These are phyloP conservation scores for Fusarium sp. DNA, from an alignment of 2,329 filamentous ascomycete genomes.

Conservation along the genomic window DNA sequence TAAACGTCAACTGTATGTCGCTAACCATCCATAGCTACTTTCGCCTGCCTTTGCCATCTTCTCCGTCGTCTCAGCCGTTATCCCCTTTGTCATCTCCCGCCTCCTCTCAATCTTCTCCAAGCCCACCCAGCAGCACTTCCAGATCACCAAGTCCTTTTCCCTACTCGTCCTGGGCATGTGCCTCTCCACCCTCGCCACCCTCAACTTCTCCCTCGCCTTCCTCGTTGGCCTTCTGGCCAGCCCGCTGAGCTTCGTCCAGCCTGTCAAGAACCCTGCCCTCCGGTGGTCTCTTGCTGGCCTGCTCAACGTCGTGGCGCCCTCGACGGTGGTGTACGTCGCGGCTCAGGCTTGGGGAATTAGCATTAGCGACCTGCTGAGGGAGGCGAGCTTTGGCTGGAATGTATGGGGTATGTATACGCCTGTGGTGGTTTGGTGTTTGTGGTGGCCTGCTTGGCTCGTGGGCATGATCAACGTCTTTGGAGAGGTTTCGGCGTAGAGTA, in stretches of 20 bases:
- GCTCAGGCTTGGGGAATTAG: slow-evolving; percentile 52
- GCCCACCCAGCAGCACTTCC: slow-evolving; percentile 72
- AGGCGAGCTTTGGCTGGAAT: slow-evolving; percentile 86
- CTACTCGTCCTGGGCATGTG: slow-evolving; percentile 92
- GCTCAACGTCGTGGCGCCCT: slow-evolving; percentile 68
- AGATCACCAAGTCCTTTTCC: slow-evolving; percentile 87
- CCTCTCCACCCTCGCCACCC: slow-evolving; percentile 87
- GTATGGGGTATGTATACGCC: slow-evolving; percentile 90
- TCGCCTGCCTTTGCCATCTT: slow-evolving; percentile 66
- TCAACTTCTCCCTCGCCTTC: slow-evolving; percentile 93
- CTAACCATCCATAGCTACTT: slow-evolving; percentile 58
- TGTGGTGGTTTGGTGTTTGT: slow-evolving; percentile 90
- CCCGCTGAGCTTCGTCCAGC: slow-evolving; percentile 77
- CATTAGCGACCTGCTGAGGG: slow-evolving; percentile 67
- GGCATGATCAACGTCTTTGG: slow-evolving; percentile 65
- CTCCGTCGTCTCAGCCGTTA: slow-evolving; percentile 59
- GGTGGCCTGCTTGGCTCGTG: slow-evolving; percentile 91
- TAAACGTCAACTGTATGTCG: no score
- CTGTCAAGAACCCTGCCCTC: slow-evolving; percentile 52
- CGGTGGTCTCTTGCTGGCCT: slow-evolving; percentile 57
- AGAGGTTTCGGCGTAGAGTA: slow-evolving; percentile 30
- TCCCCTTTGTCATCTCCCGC: slow-evolving; percentile 65
- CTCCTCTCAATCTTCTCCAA: slow-evolving; percentile 60
- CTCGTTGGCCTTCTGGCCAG: slow-evolving; percentile 79
- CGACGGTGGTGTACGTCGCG: slow-evolving; percentile 60